phyloP scores from a whole-genome alignment of 2,329 filamentous ascomycete species.

The Escovopsis weberi region DNA sequence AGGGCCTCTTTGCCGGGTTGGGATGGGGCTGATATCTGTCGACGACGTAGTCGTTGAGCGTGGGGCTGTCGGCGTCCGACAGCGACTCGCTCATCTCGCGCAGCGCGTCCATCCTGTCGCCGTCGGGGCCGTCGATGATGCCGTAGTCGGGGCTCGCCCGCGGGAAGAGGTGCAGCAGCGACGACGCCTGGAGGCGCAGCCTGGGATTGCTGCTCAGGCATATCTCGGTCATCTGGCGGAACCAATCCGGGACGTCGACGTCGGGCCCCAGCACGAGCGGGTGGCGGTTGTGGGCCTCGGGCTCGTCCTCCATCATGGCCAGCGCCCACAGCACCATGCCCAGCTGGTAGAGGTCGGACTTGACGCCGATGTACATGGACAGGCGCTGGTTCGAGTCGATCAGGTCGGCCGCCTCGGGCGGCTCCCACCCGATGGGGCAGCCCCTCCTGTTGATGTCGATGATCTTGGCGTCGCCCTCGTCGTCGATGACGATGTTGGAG shows the following conservation, averaged over 20 bases:
- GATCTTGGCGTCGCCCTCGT: constrained; percentile 74
- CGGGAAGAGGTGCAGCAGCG: constrained; percentile 58
- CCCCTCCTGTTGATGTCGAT: constrained; percentile 96
- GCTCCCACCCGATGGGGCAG: constrained; percentile 97
- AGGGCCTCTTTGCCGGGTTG: constrained; percentile 23
- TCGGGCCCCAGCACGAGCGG: constrained; percentile 49
- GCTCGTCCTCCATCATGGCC: constrained; percentile 77
- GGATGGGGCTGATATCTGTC: constrained; percentile 20
- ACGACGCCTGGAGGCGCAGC: constrained; percentile 55
- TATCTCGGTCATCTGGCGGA: constrained; percentile 55
- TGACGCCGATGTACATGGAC: constrained; percentile 95
- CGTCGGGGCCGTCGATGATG: constrained; percentile 7
- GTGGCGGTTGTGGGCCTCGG: constrained; percentile 54
- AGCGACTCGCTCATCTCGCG: constrained; percentile 14
- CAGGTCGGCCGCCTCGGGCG: constrained; percentile 73
- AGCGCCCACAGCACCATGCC: constrained; percentile 96
- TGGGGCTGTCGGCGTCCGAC: constrained; percentile 24
- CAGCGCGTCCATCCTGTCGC: no score
- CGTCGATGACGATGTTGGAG: constrained; percentile 91
- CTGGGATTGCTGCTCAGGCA: constrained; percentile 67
- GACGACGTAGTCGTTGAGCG: constrained; percentile 24
- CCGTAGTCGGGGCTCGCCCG: constrained; percentile 6
- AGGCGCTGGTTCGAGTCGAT: constrained; percentile 83
- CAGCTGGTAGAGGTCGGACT: constrained; percentile 89
- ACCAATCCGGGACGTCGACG: constrained; percentile 62